Conservation (phyloP, 2,329 filamentous ascomycete genomes). For the Cytospora schulzeri region DNA sequence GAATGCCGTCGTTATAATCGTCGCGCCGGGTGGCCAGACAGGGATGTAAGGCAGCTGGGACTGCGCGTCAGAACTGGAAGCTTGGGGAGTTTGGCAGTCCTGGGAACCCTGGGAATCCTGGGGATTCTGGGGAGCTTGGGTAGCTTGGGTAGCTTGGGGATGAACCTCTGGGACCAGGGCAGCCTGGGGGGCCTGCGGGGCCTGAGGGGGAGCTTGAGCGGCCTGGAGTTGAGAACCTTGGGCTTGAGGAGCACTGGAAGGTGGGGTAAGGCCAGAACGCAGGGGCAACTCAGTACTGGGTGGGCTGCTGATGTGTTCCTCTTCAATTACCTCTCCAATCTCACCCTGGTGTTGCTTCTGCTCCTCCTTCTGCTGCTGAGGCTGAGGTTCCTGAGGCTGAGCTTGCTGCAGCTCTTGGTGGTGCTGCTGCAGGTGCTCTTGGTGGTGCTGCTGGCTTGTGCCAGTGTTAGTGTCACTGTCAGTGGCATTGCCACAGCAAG, state of each 20-base stretch:
- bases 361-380: neutral
- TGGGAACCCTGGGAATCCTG: neutral
- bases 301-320: neutral
- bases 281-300: neutral
- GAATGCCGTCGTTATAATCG: neutral
- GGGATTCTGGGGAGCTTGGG: neutral
- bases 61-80: neutral
- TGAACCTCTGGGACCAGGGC: no score
- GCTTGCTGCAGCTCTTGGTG: no score
- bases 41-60: neutral
- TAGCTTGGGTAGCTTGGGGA: neutral
- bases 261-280: neutral
- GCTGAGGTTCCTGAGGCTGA: neutral
- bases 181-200: neutral
- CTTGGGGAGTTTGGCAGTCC: neutral
- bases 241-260: neutral
- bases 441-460: neutral
- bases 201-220: neutral
- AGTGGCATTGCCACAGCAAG: neutral
- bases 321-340: neutral
- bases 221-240: neutral
- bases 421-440: no score
- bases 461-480: neutral
- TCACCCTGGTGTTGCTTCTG: no score
- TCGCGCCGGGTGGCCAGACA: neutral